Evolutionary conservation across 257 asterid species (phyloP).

Genomic region (Misopates orontium): DNA sequence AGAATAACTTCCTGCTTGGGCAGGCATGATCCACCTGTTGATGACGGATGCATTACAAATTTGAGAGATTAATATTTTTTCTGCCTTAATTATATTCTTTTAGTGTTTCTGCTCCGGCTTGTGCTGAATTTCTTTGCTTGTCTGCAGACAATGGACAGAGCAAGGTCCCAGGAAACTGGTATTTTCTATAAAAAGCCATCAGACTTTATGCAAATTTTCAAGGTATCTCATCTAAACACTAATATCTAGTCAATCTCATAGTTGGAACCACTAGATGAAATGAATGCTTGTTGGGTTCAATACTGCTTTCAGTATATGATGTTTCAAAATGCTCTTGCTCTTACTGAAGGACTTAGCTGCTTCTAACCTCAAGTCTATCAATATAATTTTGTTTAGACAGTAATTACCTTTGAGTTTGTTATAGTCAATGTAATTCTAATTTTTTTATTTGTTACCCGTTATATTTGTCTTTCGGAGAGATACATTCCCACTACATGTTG

Average conservation of each 20-base stretch:
- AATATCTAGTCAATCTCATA: not conserved
- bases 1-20: slow-evolving; percentile 6
- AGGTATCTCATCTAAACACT: slow-evolving; percentile 35
- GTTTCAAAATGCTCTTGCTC: slow-evolving; percentile 13
- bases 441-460: not conserved
- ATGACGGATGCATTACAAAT: not conserved
- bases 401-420: not conserved
- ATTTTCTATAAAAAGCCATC: slow-evolving; percentile 60
- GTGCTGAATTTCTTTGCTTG: slow-evolving; percentile 12
- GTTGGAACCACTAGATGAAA: slow-evolving; percentile 10
- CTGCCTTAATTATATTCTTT: slow-evolving; percentile 6
- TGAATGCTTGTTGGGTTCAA: slow-evolving; percentile 18
- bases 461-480: not conserved
- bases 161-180: slow-evolving; percentile 63
- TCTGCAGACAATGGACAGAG: slow-evolving; percentile 63
- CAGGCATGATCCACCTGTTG: slow-evolving; percentile 1
- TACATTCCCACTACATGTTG: not conserved
- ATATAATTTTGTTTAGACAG: not conserved
- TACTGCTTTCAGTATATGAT: slow-evolving; percentile 8
- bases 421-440: not conserved
- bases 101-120: not conserved
- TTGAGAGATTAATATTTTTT: slow-evolving; percentile 23
- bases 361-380: slow-evolving; percentile 23
- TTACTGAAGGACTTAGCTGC: slow-evolving; percentile 19
- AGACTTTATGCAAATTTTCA: slow-evolving; percentile 62